phyloP scores from a whole-genome alignment of 2,329 filamentous ascomycete genomes.

The Massarina eburnea region DNA sequence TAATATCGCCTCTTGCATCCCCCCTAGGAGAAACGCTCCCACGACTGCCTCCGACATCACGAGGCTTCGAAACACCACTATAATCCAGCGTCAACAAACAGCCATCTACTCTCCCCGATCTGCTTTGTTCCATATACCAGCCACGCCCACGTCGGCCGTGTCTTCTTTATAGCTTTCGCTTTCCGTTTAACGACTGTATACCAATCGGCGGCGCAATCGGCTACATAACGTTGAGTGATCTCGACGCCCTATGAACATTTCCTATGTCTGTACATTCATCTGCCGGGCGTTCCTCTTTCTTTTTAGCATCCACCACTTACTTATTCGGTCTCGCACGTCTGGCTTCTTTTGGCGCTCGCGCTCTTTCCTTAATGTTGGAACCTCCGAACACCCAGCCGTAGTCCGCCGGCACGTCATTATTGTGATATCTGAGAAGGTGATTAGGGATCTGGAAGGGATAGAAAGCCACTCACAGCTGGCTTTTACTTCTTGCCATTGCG shows the following conservation, averaged over 20 bases:
- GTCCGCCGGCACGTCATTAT: neutral
- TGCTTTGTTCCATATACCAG: constrained; percentile 7
- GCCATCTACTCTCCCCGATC: constrained; percentile 13
- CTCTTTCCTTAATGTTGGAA: constrained; percentile 18
- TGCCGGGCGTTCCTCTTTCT: neutral
- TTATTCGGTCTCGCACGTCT: neutral
- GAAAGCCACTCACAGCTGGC: neutral
- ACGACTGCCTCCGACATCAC: constrained; percentile 24
- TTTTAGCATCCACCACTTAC: neutral
- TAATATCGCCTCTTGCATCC: constrained; percentile 27
- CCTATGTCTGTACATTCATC: constrained; percentile 21
- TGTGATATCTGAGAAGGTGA: no score
- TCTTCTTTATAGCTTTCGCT: constrained; percentile 7
- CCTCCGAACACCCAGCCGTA: neutral
- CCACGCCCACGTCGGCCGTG: constrained; percentile 14
- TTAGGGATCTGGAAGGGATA: no score
- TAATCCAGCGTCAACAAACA: constrained; percentile 10
- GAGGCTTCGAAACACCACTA: constrained; percentile 14
- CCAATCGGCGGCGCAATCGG: constrained; percentile 26
- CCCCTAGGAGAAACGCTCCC: constrained; percentile 30
- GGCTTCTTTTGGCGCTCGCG: neutral
- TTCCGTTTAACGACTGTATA: constrained; percentile 8
- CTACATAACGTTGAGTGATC: constrained; percentile 35
- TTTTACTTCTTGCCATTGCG: neutral
- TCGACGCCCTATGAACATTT: constrained; percentile 35